Base-by-base conservation (phyloP, 495 filamentous ascomycete species). In the Penicillium verhagenii region DNA sequence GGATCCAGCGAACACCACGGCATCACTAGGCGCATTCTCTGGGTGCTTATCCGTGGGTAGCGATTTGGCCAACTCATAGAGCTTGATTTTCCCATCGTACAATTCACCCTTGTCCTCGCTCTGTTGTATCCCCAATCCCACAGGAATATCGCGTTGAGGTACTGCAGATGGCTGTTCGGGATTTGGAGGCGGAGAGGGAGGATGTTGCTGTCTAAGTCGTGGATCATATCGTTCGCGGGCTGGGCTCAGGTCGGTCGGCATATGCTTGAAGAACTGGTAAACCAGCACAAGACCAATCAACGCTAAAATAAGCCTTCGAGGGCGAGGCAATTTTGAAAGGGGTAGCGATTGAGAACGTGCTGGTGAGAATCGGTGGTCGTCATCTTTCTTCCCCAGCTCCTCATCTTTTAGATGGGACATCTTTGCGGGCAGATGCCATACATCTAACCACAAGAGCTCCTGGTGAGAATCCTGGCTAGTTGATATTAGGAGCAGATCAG, bases 331-430 rank as follows among this genome's bases (percentile, higher is more conserved):
- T 44, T 66, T 68, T 54, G 70, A 72, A 37, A 56, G 39, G 8
- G 64, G 65, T 53, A 68, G 55, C 14, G 67, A 53, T 33, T 67
- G 58, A 33, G 65, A 55, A 45, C 60, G 63, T 20, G 33, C 43
- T 51, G 54, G 25, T 60, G 61, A 20, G 56, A 57, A 4, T 49
- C 72, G 78, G 64, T 82, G 81, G 59, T 87, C 85, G 64, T 88
- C 85, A 63, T 87, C 78, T 53, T 81, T 83, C 72, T 87, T 87
- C 43, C 84, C 85, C n/a, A 86, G 76, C 75, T 88, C 85, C 70
- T 84, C 84, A 66, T 88, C 85, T 44, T 64, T 74, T 14, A 73
- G 62, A 53, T 81, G 73, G 4, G 78, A 62, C 64, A 76, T 74
- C 51, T 67, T 75, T 56, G 71, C 58, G 52, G 72, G 68, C 50